Evolutionary conservation across 2,329 filamentous ascomycete genomes (phyloP).

Genomic region (Pseudocercospora macadamiae): DNA sequence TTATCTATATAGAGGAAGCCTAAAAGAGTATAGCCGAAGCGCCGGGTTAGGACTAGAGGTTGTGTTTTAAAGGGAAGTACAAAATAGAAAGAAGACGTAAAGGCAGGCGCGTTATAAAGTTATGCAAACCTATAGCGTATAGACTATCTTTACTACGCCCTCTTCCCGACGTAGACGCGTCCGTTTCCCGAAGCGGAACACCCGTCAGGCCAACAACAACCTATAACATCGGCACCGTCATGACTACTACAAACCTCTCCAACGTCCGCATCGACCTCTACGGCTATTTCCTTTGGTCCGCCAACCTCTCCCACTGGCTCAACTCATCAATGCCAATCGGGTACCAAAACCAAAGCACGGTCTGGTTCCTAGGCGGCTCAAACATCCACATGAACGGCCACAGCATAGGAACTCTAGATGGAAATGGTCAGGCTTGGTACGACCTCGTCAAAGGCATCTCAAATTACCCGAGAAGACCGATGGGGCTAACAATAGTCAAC

Average conservation of each 20-base stretch:
- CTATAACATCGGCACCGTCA: slow-evolving; percentile 39
- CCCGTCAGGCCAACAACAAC: too few species aligned
- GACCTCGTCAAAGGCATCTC: slow-evolving; percentile 36
- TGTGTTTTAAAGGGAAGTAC: too few species aligned
- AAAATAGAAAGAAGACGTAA: too few species aligned
- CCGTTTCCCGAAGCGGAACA: too few species aligned
- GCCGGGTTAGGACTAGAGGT: too few species aligned
- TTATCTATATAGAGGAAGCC: too few species aligned
- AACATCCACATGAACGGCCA: slow-evolving; percentile 55
- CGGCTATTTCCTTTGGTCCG: slow-evolving; percentile 51
- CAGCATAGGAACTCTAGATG: slow-evolving; percentile 58
- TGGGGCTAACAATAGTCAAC: slow-evolving; percentile 52
- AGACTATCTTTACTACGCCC: too few species aligned
- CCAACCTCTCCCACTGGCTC: slow-evolving; percentile 56
- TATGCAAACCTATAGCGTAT: too few species aligned
- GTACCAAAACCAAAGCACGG: slow-evolving; percentile 60
- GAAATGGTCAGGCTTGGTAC: slow-evolving; percentile 65
- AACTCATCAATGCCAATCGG: slow-evolving; percentile 55
- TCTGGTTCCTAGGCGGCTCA: slow-evolving; percentile 59
- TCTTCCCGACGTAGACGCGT: too few species aligned
- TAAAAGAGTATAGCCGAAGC: too few species aligned
- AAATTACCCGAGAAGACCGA: slow-evolving; percentile 48
- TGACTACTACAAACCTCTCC: slow-evolving; percentile 46
- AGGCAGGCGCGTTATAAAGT: too few species aligned
- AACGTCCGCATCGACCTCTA: slow-evolving; percentile 54